A percentile compares a stretch with the other conserved stretches of the same genome.
Evolutionary conservation across 805 yeast species (phyloP).

Genomic region (Candida pini): DNA sequence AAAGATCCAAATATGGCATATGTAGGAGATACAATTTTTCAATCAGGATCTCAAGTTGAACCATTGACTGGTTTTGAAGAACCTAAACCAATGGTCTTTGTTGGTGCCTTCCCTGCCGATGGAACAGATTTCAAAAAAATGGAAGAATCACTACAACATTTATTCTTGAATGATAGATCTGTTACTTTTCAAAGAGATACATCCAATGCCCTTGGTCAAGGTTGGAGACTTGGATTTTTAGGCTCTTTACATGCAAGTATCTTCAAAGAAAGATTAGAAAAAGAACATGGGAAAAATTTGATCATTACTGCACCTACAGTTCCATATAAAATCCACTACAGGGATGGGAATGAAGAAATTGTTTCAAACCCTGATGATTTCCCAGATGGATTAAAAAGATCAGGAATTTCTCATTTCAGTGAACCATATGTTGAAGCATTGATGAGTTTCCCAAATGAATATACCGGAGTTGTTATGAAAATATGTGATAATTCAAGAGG

Average conservation of each 20-base stretch:
- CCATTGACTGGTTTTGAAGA: conserved; percentile 94
- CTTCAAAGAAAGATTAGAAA: conserved; percentile 84
- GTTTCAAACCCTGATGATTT: conserved; percentile 91
- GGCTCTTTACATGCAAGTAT: conserved; percentile 96
- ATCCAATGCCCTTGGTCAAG: conserved; percentile 91
- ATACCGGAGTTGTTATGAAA: conserved; percentile 79
- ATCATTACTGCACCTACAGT: conserved; percentile 95
- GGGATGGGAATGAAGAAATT: conserved; percentile 56
- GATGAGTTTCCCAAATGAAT: conserved; percentile 88
- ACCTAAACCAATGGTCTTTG: conserved; percentile 97
- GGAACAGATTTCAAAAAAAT: conserved; percentile 83
- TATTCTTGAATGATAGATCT: conserved; percentile 87
- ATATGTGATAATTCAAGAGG: conserved; percentile 85
- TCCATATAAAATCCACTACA: conserved; percentile 73
- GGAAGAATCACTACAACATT: conserved; percentile 84
- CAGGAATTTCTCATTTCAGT: conserved; percentile 43
- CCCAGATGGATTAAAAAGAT: conserved; percentile 52
- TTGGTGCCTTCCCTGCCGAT: conserved; percentile 96
- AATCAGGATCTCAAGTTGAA: conserved; percentile 51
- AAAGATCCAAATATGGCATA: conserved; percentile 79
- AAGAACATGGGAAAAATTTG: conserved; percentile 89
- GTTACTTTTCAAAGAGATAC: conserved; percentile 87
- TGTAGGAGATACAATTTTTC: conserved; percentile 86
- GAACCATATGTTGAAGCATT: conserved; percentile 91
- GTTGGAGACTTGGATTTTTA: conserved; percentile 94